Evolutionary conservation across 495 filamentous ascomycete species (phyloP).

Genomic region (Talaromyces proteolyticus): DNA sequence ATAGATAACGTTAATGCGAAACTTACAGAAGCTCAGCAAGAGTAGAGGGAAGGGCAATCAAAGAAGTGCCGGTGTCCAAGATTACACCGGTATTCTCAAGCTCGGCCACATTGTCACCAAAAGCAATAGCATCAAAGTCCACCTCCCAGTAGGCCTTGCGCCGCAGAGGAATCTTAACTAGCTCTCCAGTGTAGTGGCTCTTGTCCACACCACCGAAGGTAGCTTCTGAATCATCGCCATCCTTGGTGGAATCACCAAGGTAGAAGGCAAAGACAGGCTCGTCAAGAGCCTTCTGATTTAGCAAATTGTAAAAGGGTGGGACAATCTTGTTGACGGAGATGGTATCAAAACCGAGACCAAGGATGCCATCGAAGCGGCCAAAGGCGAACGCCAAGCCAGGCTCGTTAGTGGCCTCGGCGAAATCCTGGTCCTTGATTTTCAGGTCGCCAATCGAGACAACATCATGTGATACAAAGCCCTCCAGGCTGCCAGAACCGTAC

Average conservation of each 20-base stretch:
- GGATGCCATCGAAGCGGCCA: constrained; percentile 95
- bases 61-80: constrained; percentile 96
- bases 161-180: constrained; percentile 87
- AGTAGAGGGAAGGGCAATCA: constrained; percentile 89
- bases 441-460: constrained; percentile 82
- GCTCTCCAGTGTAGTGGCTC: constrained; percentile 79
- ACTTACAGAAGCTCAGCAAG: constrained; percentile 86
- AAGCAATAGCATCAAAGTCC: constrained; percentile 84
- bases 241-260: constrained; percentile 68
- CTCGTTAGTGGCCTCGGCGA: constrained; percentile 92
- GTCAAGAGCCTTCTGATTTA: constrained; percentile 83
- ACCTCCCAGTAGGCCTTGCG: constrained; percentile 99
- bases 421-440: constrained; percentile 78
- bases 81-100: constrained; percentile 93
- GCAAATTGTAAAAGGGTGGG: constrained; percentile 94
- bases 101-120: constrained; percentile 76
- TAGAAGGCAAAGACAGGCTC: constrained; percentile 96
- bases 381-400: constrained; percentile 98
- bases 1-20: not conserved
- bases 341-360: constrained; percentile 89
- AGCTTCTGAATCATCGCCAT: constrained; percentile 75
- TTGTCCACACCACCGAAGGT: constrained; percentile 90
- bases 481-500: constrained; percentile 93
- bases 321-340: constrained; percentile 94
- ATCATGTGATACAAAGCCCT: constrained; percentile 90